These are phyloP conservation scores for Blastocystis sp. DNA, from an alignment of 352 stramenopile species.

Conservation along the genomic window DNA sequence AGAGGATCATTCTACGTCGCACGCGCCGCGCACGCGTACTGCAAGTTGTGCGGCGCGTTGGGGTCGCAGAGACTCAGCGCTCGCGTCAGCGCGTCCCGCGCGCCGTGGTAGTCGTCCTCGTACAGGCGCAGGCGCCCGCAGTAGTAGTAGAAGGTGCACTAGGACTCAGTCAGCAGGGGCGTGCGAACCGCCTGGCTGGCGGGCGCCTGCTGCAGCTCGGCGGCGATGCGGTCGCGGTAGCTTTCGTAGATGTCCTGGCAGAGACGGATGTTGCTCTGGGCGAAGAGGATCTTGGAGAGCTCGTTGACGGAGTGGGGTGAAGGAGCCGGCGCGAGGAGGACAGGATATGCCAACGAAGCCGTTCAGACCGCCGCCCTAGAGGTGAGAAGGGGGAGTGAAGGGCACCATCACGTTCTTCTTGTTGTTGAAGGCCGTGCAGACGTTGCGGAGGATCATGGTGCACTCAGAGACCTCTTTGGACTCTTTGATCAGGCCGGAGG, in stretches of 20 bases:
- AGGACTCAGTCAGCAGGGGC: neutral
- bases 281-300: constrained; percentile 22
- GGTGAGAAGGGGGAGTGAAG: too few relatives aligned
- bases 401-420: neutral
- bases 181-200: neutral
- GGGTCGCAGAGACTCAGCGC: neutral
- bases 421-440: constrained; percentile 42
- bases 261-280: neutral
- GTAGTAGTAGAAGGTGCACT: constrained; percentile 50
- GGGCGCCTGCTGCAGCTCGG: neutral
- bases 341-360: constrained; percentile 34
- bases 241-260: constrained; percentile 51
- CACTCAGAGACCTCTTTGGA: constrained; percentile 8
- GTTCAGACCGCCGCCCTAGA: neutral
- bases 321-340: neutral
- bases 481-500: neutral
- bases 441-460: constrained; percentile 28
- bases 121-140: constrained; percentile 23
- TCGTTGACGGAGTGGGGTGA: constrained; percentile 20
- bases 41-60: neutral
- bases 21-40: neutral
- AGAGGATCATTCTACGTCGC: neutral
- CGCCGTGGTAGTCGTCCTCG: constrained; percentile 10
- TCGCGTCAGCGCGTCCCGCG: neutral
- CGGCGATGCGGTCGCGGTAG: constrained; percentile 14